Evolutionary conservation across 225 moss, liverwort and hornwort species (phyloP), one percentile per base, ranked within the genome.

Genomic region (Antitrichia curtipendula): DNA sequence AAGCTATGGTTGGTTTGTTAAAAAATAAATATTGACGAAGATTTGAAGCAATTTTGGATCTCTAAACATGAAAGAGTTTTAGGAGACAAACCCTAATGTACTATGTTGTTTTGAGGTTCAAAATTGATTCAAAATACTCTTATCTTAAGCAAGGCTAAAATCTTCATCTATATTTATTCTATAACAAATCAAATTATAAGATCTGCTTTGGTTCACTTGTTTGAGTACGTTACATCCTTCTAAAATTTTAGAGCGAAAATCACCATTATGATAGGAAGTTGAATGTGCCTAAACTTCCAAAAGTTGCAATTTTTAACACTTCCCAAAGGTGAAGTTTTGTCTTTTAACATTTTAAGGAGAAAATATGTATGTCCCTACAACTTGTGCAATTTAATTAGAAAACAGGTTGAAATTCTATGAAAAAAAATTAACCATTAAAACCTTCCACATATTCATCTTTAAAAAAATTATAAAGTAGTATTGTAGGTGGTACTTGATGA

Each of bases 21-120:
- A 49, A 49, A 49, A 49, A 12, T 49, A 49, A 49, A 49, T 49
- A 12, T 13, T 49, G 12, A 49, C 10, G 47, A 47, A 47, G 47
- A 47, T 49, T 49, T 49, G 13, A 49, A 49, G 49, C 4, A 49
- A 4, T 49, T 49, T 49, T 49, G 49, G 49, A 13, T 4, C 49
- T 49, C 12, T 49, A 13, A 49, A 49, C 49, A 12, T 49, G 49
- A 49, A 49, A 13, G 49, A 49, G 10, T 49, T 9, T 49, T 49
- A 49, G 49, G 49, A 10, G 49, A 9, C 10, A 49, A 49, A 3
- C 4, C 21, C 9, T 45, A 47, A 17, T 6, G 29, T 10, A 25
- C 1, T 29, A 0, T 0, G 0, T 0, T 31, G 4, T 49, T 47
- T 49, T 31, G 1, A 47, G 2, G 7, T 0, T 4, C 12, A 9